Evolutionary conservation across 371 early-diverging fungal genomes (phyloP), one percentile per base, ranked within the genome.

Genomic region (Smittium culicis): DNA sequence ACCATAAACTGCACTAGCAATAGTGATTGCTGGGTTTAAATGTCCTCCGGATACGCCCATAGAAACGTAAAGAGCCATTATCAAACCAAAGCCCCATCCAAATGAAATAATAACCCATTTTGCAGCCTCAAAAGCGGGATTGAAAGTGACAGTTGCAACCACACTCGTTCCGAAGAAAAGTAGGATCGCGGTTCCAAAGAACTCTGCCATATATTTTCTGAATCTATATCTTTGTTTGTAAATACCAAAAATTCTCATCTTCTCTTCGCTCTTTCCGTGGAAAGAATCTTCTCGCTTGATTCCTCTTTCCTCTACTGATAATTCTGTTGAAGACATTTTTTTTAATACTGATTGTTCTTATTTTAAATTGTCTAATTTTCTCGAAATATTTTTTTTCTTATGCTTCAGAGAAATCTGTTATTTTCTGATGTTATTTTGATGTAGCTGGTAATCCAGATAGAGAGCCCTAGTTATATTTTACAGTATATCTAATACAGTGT

Each of bases 11-110:
- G 86, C 88, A 66, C 84, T 79, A 1, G 85, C 80, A 20, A 90
- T 71, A 0, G 90, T 87, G 58, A 90, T 85, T 1, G 89, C 90
- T 30, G 91, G 91, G 73, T 90, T 90, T 63, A 90, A 69, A 69
- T 90, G 91, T n/a, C 81, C 91, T 32, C 90, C 89, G 34, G 90
- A 89, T 17, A 89, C 73, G 64, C 85, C 84, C 54, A 88, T 87
- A 58, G 84, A 75, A 66, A 85, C 77, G 70, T 84, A 84, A 67
- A 89, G 79, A 61, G 81, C 86, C 68, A 80, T 73, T 20, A 77
- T 75, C 67, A 86, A 68, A 1, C 81, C 85, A 16, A 84, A 60
- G 45, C 80, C 85, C 82, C 83, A 84, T 28, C 82, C 81, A 54
- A 86, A 73, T 34, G 77, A 77, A 66, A 84, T 72, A 57, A 71